Conservation (phyloP, 108 stramenopile species). For the Poteriospumella lacustris region DNA sequence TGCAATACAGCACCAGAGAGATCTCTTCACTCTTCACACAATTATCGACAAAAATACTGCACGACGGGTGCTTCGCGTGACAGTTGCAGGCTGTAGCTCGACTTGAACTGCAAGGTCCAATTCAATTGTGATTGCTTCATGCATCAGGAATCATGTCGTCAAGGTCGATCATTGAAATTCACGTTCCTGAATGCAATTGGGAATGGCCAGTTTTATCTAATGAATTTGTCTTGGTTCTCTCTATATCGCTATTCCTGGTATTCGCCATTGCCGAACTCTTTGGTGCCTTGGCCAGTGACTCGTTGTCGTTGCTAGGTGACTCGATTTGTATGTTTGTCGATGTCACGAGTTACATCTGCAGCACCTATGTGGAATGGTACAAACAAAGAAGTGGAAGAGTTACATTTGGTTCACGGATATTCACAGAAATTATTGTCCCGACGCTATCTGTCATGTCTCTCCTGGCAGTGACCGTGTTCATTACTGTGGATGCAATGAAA, state of each 20-base stretch:
- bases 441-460: neutral
- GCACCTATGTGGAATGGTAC: slow-evolving; percentile 3
- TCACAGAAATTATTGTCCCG: neutral
- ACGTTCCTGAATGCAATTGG: neutral
- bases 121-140: no score
- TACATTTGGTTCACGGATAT: neutral
- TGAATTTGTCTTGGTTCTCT: neutral
- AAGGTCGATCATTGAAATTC: neutral
- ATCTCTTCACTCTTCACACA: no score
- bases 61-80: no score
- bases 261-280: neutral
- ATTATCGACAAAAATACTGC: no score
- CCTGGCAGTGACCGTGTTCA: neutral
- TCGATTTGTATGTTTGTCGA: neutral
- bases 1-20: no score
- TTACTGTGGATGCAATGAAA: neutral
- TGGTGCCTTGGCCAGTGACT: neutral
- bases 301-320: neutral
- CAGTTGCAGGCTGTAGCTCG: no score
- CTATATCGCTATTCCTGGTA: neutral
- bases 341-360: slow-evolving; percentile 1
- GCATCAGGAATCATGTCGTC: no score
- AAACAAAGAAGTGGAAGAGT: neutral
- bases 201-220: neutral
- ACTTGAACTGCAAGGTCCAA: no score